Percentiles rank a stretch among this genome's conserved stretches.
Conservation (phyloP, 2,329 filamentous ascomycete species). For the Venturia asperata region DNA sequence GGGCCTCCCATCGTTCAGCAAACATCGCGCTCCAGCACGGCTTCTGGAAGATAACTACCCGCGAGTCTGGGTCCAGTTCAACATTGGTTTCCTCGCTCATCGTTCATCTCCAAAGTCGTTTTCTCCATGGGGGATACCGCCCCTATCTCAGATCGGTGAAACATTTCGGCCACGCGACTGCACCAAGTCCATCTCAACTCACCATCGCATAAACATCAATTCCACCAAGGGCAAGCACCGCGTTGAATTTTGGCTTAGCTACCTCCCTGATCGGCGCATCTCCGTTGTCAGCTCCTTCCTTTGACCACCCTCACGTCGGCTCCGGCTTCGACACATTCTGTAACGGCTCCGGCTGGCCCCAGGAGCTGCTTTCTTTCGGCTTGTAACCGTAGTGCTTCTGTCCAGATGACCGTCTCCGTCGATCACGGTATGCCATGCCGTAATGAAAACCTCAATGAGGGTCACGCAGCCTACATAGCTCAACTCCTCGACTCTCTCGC, state of each 20-base stretch:
- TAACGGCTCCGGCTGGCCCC: neutral
- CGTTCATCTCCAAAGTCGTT: neutral
- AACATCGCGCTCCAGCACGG: neutral
- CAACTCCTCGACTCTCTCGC: neutral
- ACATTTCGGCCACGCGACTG: neutral
- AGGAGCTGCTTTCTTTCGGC: neutral
- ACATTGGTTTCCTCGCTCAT: neutral
- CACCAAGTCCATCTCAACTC: neutral
- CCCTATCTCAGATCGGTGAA: neutral
- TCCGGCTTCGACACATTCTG: neutral
- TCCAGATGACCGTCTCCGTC: neutral
- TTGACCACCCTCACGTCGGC: neutral
- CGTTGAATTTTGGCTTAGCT: neutral
- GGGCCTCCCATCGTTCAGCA: neutral
- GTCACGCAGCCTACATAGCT: neutral
- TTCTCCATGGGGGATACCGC: neutral
- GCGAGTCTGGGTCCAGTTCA: neutral
- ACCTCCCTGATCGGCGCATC: slow-evolving; percentile 1
- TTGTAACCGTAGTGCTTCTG: neutral
- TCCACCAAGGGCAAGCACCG: slow-evolving; percentile 1
- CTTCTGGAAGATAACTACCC: slow-evolving; percentile 1
- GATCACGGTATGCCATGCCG: neutral
- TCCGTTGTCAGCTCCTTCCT: neutral
- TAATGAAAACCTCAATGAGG: neutral
- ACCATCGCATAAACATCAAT: neutral